These are phyloP conservation scores for Fusarium burgessii DNA, from an alignment of 2,329 filamentous ascomycete species.

Conservation along the genomic window DNA sequence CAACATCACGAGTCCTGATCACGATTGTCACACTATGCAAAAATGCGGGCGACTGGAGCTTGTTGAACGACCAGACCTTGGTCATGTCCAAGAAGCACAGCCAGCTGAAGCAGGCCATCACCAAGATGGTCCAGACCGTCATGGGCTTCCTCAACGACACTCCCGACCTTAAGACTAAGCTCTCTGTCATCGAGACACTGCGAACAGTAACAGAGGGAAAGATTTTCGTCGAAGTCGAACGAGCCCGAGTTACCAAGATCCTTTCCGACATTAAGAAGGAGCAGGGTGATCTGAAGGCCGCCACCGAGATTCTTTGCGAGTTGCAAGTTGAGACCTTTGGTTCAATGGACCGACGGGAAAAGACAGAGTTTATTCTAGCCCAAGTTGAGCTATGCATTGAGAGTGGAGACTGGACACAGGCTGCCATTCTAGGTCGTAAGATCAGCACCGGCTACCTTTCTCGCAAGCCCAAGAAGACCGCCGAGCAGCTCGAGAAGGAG, in stretches of 20 bases:
- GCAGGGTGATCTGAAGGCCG: slow-evolving; percentile 90
- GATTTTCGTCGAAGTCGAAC: slow-evolving; percentile 99
- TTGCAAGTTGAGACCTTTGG: slow-evolving; percentile 99
- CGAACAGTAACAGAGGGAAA: slow-evolving; percentile 98
- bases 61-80: slow-evolving; percentile 96
- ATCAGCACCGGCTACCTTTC: slow-evolving; percentile 94
- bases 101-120: slow-evolving; percentile 98
- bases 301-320: slow-evolving; percentile 94
- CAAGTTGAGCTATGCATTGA: slow-evolving; percentile 96
- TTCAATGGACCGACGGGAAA: slow-evolving; percentile 96
- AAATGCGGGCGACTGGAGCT: slow-evolving; percentile 89
- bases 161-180: slow-evolving; percentile 86
- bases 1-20: slow-evolving; percentile 89
- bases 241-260: slow-evolving; percentile 93
- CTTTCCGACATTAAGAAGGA: slow-evolving; percentile 97
- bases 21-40: slow-evolving; percentile 95
- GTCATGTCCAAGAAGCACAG: slow-evolving; percentile 99
- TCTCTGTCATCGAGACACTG: slow-evolving; percentile 93
- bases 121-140: slow-evolving; percentile 98
- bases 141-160: slow-evolving; percentile 92
- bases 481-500: slow-evolving; percentile 91
- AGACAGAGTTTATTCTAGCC: slow-evolving; percentile 98
- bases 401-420: slow-evolving; percentile 95
- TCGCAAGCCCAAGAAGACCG: slow-evolving; percentile 89
- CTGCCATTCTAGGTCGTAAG: slow-evolving; percentile 92